Base-by-base conservation (phyloP, 768 basidiomycete genomes). In the Kwoniella newhampshirensis region DNA sequence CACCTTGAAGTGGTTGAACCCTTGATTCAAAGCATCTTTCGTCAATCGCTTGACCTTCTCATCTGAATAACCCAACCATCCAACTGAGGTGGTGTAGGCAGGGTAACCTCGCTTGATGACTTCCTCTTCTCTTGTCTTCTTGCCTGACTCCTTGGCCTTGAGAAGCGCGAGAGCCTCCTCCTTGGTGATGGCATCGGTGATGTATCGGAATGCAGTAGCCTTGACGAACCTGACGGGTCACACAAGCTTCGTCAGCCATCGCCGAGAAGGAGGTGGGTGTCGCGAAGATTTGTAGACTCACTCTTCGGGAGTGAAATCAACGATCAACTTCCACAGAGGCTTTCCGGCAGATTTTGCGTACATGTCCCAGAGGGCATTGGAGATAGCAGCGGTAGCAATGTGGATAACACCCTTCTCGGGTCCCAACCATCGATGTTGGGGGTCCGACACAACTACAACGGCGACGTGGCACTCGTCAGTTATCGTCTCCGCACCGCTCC, bases 391-490 rank as follows among this genome's bases (percentile, higher is more conserved):
- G 0, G 88, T 82, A 2, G 91, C 90, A 49, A 94, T 85, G 71
- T 91, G 88, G 51, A 97, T 92, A 2, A 97, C 90, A 49, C 93
- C 93, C 76, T 94, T 94, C 74, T 94, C 92, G 0, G 92, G 91
- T 4, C 91, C 91, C 67, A 92, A 86, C 93, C 93, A 97, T 76
- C 93, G 82, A 54, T 94, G 78, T 73, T 97, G 93, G 30, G 93
- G 83, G 78, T 97, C 93, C 1, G 87, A 83, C 71, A 87, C 84
- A 71, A 98, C 74, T 75, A 30, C 8, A 28, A 32, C 40, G 11
- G 17, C 21, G 45, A 17, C 12, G 30, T 1, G 45, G 59, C 49
- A 60, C 60, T 30, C n/a, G 12, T 47, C 7, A 6, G 3, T 18
- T 39, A n/a, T n/a, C n/a, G n/a, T n/a, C n/a, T n/a, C n/a, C n/a